Conservation (phyloP, 345 rosid species). For the Pistacia atlantica region DNA sequence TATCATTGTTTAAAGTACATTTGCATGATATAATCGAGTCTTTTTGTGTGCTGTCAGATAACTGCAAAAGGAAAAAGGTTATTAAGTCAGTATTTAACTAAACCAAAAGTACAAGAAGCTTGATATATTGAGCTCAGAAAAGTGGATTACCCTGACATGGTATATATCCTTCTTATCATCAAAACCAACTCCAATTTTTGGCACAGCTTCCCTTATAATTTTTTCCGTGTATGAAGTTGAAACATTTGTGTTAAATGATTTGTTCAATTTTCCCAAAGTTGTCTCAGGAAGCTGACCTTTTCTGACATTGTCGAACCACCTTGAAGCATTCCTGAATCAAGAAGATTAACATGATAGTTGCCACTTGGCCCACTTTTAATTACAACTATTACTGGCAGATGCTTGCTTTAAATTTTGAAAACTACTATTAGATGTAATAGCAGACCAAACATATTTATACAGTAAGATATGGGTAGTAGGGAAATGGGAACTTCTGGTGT, state of each 20-base stretch:
- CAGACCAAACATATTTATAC: too few species aligned
- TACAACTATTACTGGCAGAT: neutral
- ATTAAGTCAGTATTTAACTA: neutral
- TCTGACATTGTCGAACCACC: constrained; percentile 16
- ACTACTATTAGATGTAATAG: neutral
- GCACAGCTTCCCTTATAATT: constrained; percentile 35
- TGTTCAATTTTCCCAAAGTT: constrained; percentile 23
- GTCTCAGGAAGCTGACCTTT: constrained; percentile 32
- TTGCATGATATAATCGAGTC: constrained; percentile 52
- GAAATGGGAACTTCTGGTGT: too few species aligned
- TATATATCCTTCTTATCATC: constrained; percentile 49
- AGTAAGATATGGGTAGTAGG: too few species aligned
- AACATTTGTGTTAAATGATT: constrained; percentile 39
- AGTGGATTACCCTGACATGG: constrained; percentile 48
- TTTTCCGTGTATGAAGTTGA: constrained; percentile 43
- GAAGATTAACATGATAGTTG: neutral
- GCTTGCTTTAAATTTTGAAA: neutral
- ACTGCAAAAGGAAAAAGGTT: constrained; percentile 31
- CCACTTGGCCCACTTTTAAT: neutral
- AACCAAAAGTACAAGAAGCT: neutral
- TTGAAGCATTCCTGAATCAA: constrained; percentile 32
- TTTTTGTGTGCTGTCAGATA: constrained; percentile 36
- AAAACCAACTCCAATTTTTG: constrained; percentile 37
- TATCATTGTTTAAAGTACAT: constrained; percentile 44
- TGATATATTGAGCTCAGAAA: neutral